Conservation (phyloP, 2,329 filamentous ascomycete species). For the Fusarium sp. region DNA sequence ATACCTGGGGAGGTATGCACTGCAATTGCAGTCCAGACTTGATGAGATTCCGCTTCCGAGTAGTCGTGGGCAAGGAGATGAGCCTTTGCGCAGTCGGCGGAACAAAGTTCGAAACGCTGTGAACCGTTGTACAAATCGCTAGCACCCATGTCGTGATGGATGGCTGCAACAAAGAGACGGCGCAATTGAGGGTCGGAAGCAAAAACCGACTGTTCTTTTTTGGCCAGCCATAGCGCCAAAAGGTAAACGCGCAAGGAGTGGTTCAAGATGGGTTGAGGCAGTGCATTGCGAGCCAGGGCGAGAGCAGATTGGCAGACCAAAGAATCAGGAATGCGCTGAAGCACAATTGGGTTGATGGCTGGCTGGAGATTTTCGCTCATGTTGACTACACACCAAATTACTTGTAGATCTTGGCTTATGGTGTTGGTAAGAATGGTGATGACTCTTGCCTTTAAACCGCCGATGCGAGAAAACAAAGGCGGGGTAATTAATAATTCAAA, state of each 20-base stretch:
- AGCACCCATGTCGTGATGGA: slow-evolving; percentile 52
- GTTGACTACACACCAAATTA: neutral
- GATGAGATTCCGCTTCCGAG: slow-evolving; percentile 41
- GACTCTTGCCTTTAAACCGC: neutral
- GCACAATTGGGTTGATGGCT: too few relatives aligned
- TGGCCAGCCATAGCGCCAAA: slow-evolving; percentile 38
- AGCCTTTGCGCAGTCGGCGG: slow-evolving; percentile 46
- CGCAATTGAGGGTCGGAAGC: slow-evolving; percentile 5
- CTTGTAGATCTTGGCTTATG: neutral
- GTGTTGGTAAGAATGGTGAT: neutral
- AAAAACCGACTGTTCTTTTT: slow-evolving; percentile 33
- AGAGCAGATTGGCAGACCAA: slow-evolving; percentile 33
- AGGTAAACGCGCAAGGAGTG: slow-evolving; percentile 47
- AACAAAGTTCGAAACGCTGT: slow-evolving; percentile 52
- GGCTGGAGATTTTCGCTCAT: neutral
- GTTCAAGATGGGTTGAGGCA: slow-evolving; percentile 47
- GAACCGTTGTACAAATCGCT: slow-evolving; percentile 45
- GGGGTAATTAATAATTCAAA: neutral
- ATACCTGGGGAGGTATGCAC: slow-evolving; percentile 52
- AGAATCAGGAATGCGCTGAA: slow-evolving; percentile 20
- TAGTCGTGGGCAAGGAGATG: slow-evolving; percentile 44
- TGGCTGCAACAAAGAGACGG: slow-evolving; percentile 50
- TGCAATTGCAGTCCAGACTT: slow-evolving; percentile 51
- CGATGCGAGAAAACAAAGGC: neutral
- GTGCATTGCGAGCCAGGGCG: slow-evolving; percentile 20